A percentile compares a stretch with the other conserved stretches of the same genome.
These are phyloP conservation scores for Ceratocystis eucalypticola DNA, from an alignment of 2,329 filamentous ascomycete species.

Conservation along the genomic window DNA sequence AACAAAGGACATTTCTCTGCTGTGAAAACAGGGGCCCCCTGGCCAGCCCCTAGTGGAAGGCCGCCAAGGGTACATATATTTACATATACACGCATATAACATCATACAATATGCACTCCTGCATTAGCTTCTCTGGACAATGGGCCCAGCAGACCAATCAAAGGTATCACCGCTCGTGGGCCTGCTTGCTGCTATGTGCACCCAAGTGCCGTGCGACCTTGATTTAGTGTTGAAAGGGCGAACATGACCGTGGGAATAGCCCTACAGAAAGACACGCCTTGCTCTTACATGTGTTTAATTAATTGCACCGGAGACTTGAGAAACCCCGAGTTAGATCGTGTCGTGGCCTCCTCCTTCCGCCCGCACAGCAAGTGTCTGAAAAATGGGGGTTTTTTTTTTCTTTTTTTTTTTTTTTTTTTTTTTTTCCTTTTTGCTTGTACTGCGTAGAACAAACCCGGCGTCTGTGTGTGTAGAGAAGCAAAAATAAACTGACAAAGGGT, in stretches of 20 bases:
- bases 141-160: background rate
- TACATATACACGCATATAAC: background rate
- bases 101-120: slow-evolving; percentile 1
- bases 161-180: background rate
- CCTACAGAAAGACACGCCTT: background rate
- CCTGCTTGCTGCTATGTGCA: background rate
- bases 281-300: too few relatives aligned
- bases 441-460: background rate
- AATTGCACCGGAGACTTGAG: too few relatives aligned
- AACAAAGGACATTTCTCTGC: background rate
- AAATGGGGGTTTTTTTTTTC: too few relatives aligned
- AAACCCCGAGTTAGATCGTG: too few relatives aligned
- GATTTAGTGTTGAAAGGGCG: background rate
- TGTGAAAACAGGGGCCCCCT: too few relatives aligned
- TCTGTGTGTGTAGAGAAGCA: background rate
- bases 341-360: too few relatives aligned
- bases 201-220: too few relatives aligned
- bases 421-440: background rate
- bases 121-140: slow-evolving; percentile 2
- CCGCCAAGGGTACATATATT: background rate
- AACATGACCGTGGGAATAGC: background rate
- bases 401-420: background rate
- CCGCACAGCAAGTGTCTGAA: too few relatives aligned
- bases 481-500: too few relatives aligned
- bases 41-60: background rate